Evolutionary conservation across 352 stramenopile genomes (phyloP), one percentile per base, ranked within the genome.

Genomic region (Plasmopara viticola): DNA sequence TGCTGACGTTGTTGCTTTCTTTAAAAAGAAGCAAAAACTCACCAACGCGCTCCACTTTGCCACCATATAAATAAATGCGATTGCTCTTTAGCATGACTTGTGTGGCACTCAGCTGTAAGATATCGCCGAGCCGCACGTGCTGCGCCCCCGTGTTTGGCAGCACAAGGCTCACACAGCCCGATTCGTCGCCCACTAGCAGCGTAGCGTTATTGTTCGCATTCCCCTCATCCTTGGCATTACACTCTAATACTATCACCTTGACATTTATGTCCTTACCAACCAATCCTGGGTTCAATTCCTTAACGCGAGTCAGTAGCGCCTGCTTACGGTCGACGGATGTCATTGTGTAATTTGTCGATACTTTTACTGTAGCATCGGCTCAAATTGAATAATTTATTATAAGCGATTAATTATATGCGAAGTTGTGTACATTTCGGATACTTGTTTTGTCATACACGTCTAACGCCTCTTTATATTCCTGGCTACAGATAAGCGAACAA

Each of bases 21-120:
- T 94, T 94, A 52, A 94, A 94, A 8, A 92, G 70, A 74, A 91
- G 59, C 10, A 84, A 69, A 62, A 92, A 94, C 42, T 94, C 84
- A 48, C 84, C 84, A 29, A 90, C 74, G 45, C 84, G 81, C 62
- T 94, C 84, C 48, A 93, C 71, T 35, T 85, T 84, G 38, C 84
- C 82, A 38, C 79, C 78, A 74, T 73, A 93, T 45, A 90, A 65
- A 56, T 86, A 94, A 31, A 91, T 66, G 40, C 73, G 84, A 40
- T 51, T 77, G 56, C 72, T 85, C 73, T 92, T 90, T 35, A 91
- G 64, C 44, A 90, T 76, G 25, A 94, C 56, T 51, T 92, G 82
- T 34, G 78, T 72, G 49, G 81, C 64, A 17, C 64, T 47, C 29
- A 94, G 44, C 51, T 87, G 77, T 39, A 94, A 46, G 25, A 94